phyloP scores from a whole-genome alignment of 176 grass and related monocot genomes.

The Aechmea fasciata region DNA sequence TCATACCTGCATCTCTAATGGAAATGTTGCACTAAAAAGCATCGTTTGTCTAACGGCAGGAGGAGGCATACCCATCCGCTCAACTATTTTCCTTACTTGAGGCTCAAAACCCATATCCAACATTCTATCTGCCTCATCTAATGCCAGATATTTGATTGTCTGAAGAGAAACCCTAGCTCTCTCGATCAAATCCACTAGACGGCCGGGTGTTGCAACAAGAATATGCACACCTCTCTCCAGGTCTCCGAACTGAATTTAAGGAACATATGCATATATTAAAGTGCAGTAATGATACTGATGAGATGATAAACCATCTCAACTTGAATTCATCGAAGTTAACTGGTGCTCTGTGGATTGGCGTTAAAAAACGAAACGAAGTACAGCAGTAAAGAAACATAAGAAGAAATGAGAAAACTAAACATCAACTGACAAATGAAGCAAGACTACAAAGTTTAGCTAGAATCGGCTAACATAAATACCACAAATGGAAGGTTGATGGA shows the following conservation, averaged over 20 bases:
- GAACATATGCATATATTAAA: no score
- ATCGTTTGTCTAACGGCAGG: constrained; percentile 58
- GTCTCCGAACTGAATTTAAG: constrained; percentile 41
- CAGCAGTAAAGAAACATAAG: no score
- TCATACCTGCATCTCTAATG: constrained; percentile 61
- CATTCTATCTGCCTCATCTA: constrained; percentile 94
- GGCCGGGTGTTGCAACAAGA: constrained; percentile 83
- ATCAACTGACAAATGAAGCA: no score
- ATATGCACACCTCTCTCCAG: constrained; percentile 54
- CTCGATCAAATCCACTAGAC: constrained; percentile 61
- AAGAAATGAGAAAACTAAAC: no score
- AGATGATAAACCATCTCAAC: no score
- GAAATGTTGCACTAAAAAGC: constrained; percentile 95
- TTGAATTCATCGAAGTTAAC: no score
- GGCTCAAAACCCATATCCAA: constrained; percentile 96
- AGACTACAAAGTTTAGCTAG: no score
- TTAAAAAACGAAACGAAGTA: no score
- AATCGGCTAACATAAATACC: no score
- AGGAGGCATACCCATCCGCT: constrained; percentile 58
- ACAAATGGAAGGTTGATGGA: no score
- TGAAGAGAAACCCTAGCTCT: constrained; percentile 63
- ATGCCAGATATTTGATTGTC: constrained; percentile 53
- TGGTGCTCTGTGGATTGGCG: no score
- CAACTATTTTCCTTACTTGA: constrained; percentile 72
- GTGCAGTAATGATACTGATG: no score